Evolutionary conservation across 2,329 filamentous ascomycete genomes (phyloP), one percentile per base, ranked within the genome.

Genomic region (Sodiomyces alkalinus): DNA sequence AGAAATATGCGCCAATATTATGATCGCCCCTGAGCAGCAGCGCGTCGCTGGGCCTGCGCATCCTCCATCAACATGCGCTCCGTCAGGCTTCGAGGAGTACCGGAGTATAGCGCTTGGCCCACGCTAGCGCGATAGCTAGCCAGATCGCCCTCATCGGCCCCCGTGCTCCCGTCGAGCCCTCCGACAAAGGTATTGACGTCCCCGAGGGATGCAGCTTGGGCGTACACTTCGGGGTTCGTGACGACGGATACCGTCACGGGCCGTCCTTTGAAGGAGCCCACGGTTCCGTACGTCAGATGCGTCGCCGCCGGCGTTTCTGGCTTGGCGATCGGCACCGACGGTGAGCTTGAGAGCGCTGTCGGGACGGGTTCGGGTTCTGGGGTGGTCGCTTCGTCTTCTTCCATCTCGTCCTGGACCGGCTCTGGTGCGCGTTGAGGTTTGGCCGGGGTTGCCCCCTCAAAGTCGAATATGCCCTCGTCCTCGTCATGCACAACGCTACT

Each of bases 241-340:
- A 71, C 56, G 10, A 69, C 52, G 3, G 61, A 57, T 49, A 69
- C 64, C 19, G 56, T 52, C 26, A 72, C 59, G 10, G 64, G 55
- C 13, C 55, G 55, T 23, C 65, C 65, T 39, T 59, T 65, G 39
- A 66, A 68, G n/a, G 64, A 69, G 3, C 64, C 64, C 10, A 64
- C 44, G 6, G 60, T 62, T 12, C 54, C 53, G 14, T 51, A 30
- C 18, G 35, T 34, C 7, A 39, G 30, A 16, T 39, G 32, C 13
- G 38, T 35, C 1, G 41, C 46, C 16, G 35, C 46, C 20, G 35
- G 39, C n/a, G 40, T 29, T 28, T 40, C 32, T 16, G 42, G 41
- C 30, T 47, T 51, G 26, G 43, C 34, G 19, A 61, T 57, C 10
- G 55, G 38, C 27, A 64, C 49, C n/a, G 54, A 53, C 2, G 58